Conservation (phyloP, 352 stramenopile species). For the Phytophthora nicotianae region DNA sequence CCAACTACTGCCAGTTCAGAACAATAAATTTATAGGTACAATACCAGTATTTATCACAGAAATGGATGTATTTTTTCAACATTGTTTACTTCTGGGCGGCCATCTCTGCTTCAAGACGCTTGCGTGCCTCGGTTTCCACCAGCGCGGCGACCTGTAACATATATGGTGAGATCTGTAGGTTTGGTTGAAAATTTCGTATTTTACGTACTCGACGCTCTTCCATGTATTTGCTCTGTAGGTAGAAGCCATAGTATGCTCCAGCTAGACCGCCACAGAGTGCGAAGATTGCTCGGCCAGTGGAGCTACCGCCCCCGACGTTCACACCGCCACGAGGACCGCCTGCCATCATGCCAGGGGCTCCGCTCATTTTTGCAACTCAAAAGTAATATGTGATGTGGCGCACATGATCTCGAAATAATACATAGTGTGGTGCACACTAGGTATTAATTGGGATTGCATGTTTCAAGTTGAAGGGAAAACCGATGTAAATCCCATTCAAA, state of each 20-base stretch:
- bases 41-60: conserved; percentile 28
- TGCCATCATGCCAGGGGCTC: conserved; percentile 24
- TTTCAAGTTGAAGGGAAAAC: background rate
- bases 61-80: conserved; percentile 9
- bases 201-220: conserved; percentile 69
- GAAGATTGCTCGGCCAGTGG: conserved; percentile 67
- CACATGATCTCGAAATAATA: conserved; percentile 1
- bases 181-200: background rate
- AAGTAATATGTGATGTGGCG: conserved; percentile 8
- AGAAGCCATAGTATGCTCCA: conserved; percentile 82
- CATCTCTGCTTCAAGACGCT: conserved; percentile 59
- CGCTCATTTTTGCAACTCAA: conserved; percentile 18
- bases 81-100: conserved; percentile 12
- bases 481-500: too few species aligned
- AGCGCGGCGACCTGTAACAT: conserved; percentile 52
- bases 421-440: background rate
- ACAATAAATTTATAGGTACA: background rate
- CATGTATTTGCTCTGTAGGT: conserved; percentile 85
- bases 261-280: conserved; percentile 68
- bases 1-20: conserved; percentile 16
- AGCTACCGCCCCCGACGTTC: conserved; percentile 79
- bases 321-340: conserved; percentile 41
- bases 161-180: conserved; percentile 6
- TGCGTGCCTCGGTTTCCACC: conserved; percentile 69
- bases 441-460: background rate